phyloP scores from a whole-genome alignment of 345 rosid genomes.

The Hibiscus tridactylites region DNA sequence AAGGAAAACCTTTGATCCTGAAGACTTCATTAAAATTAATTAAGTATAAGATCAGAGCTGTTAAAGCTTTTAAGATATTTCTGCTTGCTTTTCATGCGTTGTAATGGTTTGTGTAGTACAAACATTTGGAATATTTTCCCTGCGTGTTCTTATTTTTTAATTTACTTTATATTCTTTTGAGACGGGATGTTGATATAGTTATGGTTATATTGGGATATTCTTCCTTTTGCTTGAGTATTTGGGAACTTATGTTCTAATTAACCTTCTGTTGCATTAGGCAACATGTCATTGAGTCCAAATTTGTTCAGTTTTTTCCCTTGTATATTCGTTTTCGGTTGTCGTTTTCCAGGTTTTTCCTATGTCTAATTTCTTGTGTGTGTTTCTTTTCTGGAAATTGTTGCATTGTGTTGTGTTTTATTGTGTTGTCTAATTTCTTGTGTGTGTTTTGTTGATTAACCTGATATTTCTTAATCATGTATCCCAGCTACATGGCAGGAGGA shows the following conservation, averaged over 20 bases:
- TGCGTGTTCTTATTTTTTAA: no score
- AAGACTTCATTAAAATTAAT: background rate
- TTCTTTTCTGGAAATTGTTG: background rate
- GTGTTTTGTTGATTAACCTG: background rate
- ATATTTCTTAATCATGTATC: background rate
- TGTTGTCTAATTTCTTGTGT: background rate
- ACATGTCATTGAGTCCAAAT: background rate
- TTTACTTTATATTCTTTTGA: no score
- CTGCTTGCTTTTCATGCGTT: background rate
- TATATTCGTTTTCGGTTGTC: background rate
- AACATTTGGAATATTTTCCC: no score
- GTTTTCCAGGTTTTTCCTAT: constrained; percentile 5
- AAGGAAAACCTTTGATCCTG: background rate
- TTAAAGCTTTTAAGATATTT: background rate
- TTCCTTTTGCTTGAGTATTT: background rate
- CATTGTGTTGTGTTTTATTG: background rate
- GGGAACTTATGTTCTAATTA: background rate
- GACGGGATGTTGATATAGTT: no score
- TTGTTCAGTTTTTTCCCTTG: background rate
- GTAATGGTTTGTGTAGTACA: no score
- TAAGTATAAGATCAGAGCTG: background rate
- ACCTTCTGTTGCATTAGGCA: background rate
- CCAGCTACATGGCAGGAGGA: constrained; percentile 45
- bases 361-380: background rate
- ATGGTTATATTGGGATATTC: no score